Base-by-base conservation (phyloP, 805 yeast genomes). In the Saturnispora gosingensis region DNA sequence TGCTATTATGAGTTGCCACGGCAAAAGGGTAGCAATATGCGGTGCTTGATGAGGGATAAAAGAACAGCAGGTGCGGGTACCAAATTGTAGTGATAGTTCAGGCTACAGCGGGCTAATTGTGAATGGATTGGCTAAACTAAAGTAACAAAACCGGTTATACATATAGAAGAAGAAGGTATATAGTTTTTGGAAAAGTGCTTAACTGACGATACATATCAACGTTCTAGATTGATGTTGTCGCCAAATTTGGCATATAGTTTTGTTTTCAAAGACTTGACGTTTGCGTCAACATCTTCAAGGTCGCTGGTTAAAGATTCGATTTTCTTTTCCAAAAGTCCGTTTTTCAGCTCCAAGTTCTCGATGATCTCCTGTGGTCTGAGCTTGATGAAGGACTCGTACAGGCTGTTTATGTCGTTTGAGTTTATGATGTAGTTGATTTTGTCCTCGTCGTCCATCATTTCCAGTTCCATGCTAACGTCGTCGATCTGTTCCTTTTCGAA, bases 181-280 rank as follows among this genome's bases (percentile, higher is more conserved):
- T 13, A 30, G 34, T 30, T 11, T 25, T 25, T 25, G 9, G 28
- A 25, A 25, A 25, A 5, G 7, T 25, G 28, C 9, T 25, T 25
- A 25, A 25, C 15, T 11, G 8, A 13, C 34, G 34, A 30, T 11
- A 11, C 11, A 11, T 3, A 7, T 59, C 50, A 77, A 50, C 82
- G 72, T 64, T 91, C 99, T 46, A 91, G 71, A 64, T 90, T 90
- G 63, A 91, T 93, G 53, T 88, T 82, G 59, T 78, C 79, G 25
- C 98, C 99, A 63, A 91, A 93, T 66, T 86, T 88, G 16, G 87
- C 88, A 62, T 91, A 93, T 51, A 91, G 72, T n/a, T 73, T 74
- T 34, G 78, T 76, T 69, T 91, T 91, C 60, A 91, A 75, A 28
- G 67, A 75, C 9, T 67, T 66, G 66, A 91, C 72, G 53, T 77